Evolutionary conservation across 352 stramenopile species (phyloP).

Genomic region (Pilasporangium apinafurcum): DNA sequence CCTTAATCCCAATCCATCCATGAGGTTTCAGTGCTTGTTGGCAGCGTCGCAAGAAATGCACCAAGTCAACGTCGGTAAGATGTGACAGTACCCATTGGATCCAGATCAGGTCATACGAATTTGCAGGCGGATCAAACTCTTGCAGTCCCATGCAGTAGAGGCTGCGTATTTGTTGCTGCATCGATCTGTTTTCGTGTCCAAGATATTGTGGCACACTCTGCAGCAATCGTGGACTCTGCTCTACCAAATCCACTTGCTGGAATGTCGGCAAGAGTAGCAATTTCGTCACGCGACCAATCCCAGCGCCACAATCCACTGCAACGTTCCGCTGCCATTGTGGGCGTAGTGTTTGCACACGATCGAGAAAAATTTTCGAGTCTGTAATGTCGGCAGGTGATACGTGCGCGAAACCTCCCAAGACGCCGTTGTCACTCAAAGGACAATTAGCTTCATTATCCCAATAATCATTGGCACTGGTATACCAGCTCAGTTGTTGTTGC

Average conservation of each 20-base stretch:
- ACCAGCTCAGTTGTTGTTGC: slow-evolving; percentile 30
- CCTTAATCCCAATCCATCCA: slow-evolving; percentile 78
- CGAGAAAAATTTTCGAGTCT: slow-evolving; percentile 61
- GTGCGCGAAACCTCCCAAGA: slow-evolving; percentile 89
- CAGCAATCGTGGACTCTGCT: slow-evolving; percentile 91
- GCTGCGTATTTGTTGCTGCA: slow-evolving; percentile 43
- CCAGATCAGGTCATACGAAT: slow-evolving; percentile 94
- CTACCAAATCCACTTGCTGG: slow-evolving; percentile 89
- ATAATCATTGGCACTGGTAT: slow-evolving; percentile 67
- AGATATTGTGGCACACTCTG: slow-evolving; percentile 88
- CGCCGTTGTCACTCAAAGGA: slow-evolving; percentile 88
- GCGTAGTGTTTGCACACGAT: slow-evolving; percentile 29
- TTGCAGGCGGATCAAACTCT: slow-evolving; percentile 67
- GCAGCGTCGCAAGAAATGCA: slow-evolving; percentile 90
- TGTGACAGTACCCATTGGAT: slow-evolving; percentile 96
- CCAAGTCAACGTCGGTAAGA: slow-evolving; percentile 93
- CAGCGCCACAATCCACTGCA: slow-evolving; percentile 80
- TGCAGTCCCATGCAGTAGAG: slow-evolving; percentile 91
- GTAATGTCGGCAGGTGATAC: slow-evolving; percentile 77
- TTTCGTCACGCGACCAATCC: slow-evolving; percentile 95
- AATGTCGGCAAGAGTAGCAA: slow-evolving; percentile 89
- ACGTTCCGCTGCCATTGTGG: slow-evolving; percentile 40
- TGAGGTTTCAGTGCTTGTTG: slow-evolving; percentile 45
- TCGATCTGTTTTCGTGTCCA: slow-evolving; percentile 14
- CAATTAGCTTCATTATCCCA: slow-evolving; percentile 90